Percentiles rank a stretch among this genome's conserved stretches.
Conservation (phyloP, 352 stramenopile species). For the Pythium brassicae region DNA sequence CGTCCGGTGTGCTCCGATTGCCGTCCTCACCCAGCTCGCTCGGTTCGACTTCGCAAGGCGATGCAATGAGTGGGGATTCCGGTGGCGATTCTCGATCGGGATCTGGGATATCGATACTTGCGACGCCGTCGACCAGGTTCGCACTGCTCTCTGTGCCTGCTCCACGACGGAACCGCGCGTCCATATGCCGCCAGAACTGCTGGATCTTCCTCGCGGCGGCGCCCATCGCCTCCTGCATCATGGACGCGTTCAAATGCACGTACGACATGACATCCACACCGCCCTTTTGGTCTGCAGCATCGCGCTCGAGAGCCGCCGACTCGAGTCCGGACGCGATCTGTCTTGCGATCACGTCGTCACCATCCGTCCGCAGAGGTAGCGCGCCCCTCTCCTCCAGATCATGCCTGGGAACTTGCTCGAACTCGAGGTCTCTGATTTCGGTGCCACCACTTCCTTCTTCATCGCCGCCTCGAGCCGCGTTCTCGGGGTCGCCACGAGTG, state of each 20-base stretch:
- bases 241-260: slow-evolving; percentile 4
- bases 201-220: slow-evolving; percentile 14
- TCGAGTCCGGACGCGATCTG: slow-evolving; percentile 9
- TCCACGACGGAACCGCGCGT: slow-evolving; percentile 3
- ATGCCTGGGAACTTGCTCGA: not conserved
- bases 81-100: too few relatives aligned
- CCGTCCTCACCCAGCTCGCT: too few relatives aligned
- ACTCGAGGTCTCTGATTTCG: not conserved
- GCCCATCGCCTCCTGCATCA: slow-evolving; percentile 12
- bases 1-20: too few relatives aligned
- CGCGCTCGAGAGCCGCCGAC: not conserved
- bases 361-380: too few relatives aligned
- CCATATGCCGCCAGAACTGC: slow-evolving; percentile 17
- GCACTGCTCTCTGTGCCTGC: not conserved
- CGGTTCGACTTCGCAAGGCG: too few relatives aligned
- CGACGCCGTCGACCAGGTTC: too few relatives aligned
- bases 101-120: too few relatives aligned
- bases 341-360: not conserved
- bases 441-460: too few relatives aligned
- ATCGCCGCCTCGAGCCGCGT: too few relatives aligned
- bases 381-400: too few relatives aligned
- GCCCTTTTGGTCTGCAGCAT: not conserved
- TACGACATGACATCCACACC: not conserved
- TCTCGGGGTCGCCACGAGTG: too few relatives aligned
- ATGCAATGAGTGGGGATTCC: not conserved